Conservation (phyloP, 371 early-diverging fungal genomes). For the Synchytrium microbalum region DNA sequence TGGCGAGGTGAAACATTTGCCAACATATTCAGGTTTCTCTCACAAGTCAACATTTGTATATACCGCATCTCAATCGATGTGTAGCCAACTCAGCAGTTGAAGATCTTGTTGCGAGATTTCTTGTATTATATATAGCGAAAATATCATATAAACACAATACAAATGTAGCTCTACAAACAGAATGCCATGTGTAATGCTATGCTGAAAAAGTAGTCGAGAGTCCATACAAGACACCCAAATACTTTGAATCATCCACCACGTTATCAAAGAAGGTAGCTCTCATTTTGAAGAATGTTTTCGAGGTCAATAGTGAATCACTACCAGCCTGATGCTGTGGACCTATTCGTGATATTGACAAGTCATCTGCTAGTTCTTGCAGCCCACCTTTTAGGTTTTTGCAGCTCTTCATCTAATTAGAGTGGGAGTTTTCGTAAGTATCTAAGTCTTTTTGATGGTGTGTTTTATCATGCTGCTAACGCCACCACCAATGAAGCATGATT, state of each 20-base stretch:
- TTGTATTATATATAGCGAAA: too few species aligned
- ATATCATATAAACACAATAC: not conserved
- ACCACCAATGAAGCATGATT: too few species aligned
- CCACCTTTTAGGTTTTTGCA: constrained; percentile 97
- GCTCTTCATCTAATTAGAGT: constrained; percentile 92
- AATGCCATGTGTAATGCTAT: not conserved
- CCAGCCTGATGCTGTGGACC: constrained; percentile 99
- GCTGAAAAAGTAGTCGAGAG: not conserved
- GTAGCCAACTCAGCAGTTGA: too few species aligned
- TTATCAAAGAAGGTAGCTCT: constrained; percentile 91
- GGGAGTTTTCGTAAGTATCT: too few species aligned
- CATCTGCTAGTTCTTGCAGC: constrained; percentile 98
- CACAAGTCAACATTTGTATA: too few species aligned
- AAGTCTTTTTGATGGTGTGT: too few species aligned
- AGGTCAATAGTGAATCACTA: constrained; percentile 95
- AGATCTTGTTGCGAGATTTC: too few species aligned
- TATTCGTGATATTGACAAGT: constrained; percentile 81
- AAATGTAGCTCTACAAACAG: not conserved
- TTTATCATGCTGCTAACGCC: too few species aligned
- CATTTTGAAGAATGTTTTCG: constrained; percentile 95
- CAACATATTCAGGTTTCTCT: too few species aligned
- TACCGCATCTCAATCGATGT: too few species aligned
- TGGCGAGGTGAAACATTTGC: too few species aligned
- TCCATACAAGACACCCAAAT: constrained; percentile 51
- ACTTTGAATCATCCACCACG: constrained; percentile 87